Evolutionary conservation across 768 basidiomycete species (phyloP).

Genomic region (Kwoniella sp.): DNA sequence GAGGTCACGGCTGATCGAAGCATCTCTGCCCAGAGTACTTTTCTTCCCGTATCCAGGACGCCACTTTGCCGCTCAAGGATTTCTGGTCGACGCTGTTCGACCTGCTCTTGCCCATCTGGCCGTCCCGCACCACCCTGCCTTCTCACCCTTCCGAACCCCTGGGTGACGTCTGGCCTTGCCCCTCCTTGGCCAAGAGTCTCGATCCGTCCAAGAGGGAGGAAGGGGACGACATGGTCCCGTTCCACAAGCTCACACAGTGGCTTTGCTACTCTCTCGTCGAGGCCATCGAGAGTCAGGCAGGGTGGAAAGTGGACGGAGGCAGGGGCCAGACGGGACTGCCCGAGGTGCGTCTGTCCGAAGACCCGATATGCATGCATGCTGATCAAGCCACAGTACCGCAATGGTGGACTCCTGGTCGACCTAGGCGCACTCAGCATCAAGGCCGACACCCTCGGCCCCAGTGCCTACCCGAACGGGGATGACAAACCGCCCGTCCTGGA

Average conservation of each 20-base stretch:
- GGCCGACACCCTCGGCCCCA: slow-evolving; percentile 54
- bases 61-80: slow-evolving; percentile 62
- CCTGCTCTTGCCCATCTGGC: slow-evolving; percentile 85
- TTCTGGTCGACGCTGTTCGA: slow-evolving; percentile 80
- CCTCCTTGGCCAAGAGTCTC: slow-evolving; percentile 51
- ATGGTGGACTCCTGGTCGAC: slow-evolving; percentile 86
- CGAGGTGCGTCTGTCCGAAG: slow-evolving; percentile 53
- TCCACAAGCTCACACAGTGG: slow-evolving; percentile 96
- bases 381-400: slow-evolving; percentile 60
- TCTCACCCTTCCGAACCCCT: slow-evolving; percentile 58
- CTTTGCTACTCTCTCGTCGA: slow-evolving; percentile 83
- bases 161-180: slow-evolving; percentile 92
- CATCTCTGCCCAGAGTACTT: slow-evolving; percentile 23
- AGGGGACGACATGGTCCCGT: slow-evolving; percentile 75
- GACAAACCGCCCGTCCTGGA: slow-evolving; percentile 57
- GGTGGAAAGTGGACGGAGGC: slow-evolving; percentile 75
- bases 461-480: slow-evolving; percentile 43
- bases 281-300: slow-evolving; percentile 68
- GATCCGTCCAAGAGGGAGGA: slow-evolving; percentile 45
- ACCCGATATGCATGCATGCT: not conserved
- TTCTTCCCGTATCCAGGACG: slow-evolving; percentile 14
- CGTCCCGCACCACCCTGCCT: slow-evolving; percentile 63
- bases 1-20: too few relatives aligned
- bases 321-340: slow-evolving; percentile 88
- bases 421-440: slow-evolving; percentile 71